Conservation (phyloP, 352 stramenopile species). For the Phytophthora ohioensis region DNA sequence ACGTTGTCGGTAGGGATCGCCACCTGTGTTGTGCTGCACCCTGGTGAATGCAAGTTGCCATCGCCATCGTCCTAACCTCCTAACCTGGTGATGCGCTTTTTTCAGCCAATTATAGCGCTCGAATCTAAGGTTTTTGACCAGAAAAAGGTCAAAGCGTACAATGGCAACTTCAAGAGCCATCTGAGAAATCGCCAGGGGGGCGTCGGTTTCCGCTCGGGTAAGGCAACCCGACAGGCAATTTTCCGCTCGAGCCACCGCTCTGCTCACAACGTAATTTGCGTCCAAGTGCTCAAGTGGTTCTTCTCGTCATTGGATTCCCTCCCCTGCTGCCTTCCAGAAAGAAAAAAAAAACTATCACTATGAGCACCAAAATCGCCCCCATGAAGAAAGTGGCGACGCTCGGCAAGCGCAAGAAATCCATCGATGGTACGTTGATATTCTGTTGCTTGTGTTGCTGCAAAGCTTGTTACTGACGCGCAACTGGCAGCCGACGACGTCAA, state of each 20-base stretch:
- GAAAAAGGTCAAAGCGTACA: slow-evolving; percentile 43
- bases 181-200: slow-evolving; percentile 19
- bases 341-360: slow-evolving; percentile 30
- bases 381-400: slow-evolving; percentile 89
- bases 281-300: slow-evolving; percentile 42
- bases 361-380: slow-evolving; percentile 31
- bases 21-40: slow-evolving; percentile 10
- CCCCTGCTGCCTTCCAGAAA: slow-evolving; percentile 9
- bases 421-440: slow-evolving; percentile 62
- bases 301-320: slow-evolving; percentile 3
- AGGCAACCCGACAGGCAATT: slow-evolving; percentile 11
- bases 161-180: slow-evolving; percentile 38
- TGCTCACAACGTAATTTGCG: slow-evolving; percentile 52
- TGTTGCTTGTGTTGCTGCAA: neutral
- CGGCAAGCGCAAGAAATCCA: slow-evolving; percentile 90
- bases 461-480: slow-evolving; percentile 7
- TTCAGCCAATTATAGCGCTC: slow-evolving; percentile 47
- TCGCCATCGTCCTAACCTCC: slow-evolving; percentile 8
- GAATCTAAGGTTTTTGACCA: slow-evolving; percentile 10
- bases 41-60: slow-evolving; percentile 19
- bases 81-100: slow-evolving; percentile 32
- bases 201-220: slow-evolving; percentile 27
- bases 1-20: neutral
- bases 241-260: slow-evolving; percentile 13
- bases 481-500: slow-evolving; percentile 81